Evolutionary conservation across 805 yeast genomes (phyloP).

Genomic region (Starmerella potacharoeniae): DNA sequence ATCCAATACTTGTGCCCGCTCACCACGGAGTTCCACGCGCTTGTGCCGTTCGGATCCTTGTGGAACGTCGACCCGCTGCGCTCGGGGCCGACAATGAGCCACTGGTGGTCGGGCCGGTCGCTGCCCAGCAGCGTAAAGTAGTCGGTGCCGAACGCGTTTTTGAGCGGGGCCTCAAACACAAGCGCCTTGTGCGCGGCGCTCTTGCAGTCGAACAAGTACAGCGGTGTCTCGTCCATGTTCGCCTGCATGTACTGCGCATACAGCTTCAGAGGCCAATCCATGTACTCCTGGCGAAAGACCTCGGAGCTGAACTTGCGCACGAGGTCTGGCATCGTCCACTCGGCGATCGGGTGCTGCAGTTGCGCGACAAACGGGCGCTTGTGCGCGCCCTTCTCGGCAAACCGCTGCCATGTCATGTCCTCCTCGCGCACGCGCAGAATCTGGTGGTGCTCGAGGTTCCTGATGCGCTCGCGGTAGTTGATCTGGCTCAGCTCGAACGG

Average conservation of each 20-base stretch:
- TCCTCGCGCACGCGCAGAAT: conserved; percentile 21
- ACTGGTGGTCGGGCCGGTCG: conserved; percentile 73
- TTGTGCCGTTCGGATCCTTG: conserved; percentile 82
- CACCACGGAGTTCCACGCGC: conserved; percentile 80
- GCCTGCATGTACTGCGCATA: conserved; percentile 49
- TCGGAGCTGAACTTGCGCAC: conserved; percentile 45
- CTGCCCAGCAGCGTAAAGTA: conserved; percentile 45
- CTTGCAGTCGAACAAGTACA: conserved; percentile 74
- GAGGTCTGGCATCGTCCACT: conserved; percentile 47
- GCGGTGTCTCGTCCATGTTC: conserved; percentile 72
- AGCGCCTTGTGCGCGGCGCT: conserved; percentile 54
- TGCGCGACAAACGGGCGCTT: conserved; percentile 56
- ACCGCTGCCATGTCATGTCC: conserved; percentile 40
- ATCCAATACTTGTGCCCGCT: conserved; percentile 75
- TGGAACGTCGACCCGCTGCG: conserved; percentile 84
- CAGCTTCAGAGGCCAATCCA: conserved; percentile 58
- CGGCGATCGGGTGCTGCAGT: conserved; percentile 41
- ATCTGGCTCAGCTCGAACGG: conserved; percentile 75
- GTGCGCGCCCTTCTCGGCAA: conserved; percentile 36
- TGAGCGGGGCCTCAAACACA: conserved; percentile 43
- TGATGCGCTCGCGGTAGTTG: conserved; percentile 42
- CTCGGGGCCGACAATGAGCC: conserved; percentile 78
- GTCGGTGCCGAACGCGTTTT: conserved; percentile 42
- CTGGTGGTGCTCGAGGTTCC: conserved; percentile 35
- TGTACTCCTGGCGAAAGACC: conserved; percentile 72